Conservation (phyloP, 345 rosid species). For the Citrus trifoliata region DNA sequence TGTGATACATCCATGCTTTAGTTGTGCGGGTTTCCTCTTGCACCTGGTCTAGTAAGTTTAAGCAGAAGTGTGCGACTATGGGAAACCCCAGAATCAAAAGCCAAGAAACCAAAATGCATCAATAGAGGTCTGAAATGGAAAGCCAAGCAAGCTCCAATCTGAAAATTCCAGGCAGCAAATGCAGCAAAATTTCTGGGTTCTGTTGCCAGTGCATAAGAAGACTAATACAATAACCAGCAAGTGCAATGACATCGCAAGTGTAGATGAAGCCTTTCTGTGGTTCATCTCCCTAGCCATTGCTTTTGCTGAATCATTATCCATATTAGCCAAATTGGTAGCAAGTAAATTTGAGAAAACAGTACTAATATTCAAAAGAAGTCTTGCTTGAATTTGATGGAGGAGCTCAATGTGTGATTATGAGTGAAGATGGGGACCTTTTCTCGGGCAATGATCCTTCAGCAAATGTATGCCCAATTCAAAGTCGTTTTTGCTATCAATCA, state of each 20-base stretch:
- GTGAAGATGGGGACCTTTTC: not conserved
- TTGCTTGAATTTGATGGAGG: not conserved
- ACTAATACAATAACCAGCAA: slow-evolving; percentile 15
- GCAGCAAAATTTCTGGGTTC: slow-evolving; percentile 20
- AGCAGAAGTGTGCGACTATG: slow-evolving; percentile 27
- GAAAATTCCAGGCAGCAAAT: slow-evolving; percentile 21
- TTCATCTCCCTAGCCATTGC: slow-evolving; percentile 9
- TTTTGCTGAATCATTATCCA: slow-evolving; percentile 16
- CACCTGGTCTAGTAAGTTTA: slow-evolving; percentile 28
- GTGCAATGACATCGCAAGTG: slow-evolving; percentile 9
- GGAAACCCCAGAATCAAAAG: slow-evolving; percentile 29
- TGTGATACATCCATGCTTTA: not conserved
- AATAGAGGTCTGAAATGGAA: slow-evolving; percentile 28
- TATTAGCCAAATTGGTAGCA: not conserved
- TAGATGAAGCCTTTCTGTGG: not conserved
- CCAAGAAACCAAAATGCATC: slow-evolving; percentile 23
- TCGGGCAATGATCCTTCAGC: not conserved
- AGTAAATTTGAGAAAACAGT: not conserved
- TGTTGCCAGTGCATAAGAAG: slow-evolving; percentile 26
- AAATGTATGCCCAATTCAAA: not conserved
- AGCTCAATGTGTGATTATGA: not conserved
- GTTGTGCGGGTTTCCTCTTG: slow-evolving; percentile 15
- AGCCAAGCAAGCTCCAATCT: slow-evolving; percentile 14
- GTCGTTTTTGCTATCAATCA: not conserved
- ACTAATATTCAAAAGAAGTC: not conserved